Base-by-base conservation (phyloP, 2,329 filamentous ascomycete genomes). In the Clonostachys solani region DNA sequence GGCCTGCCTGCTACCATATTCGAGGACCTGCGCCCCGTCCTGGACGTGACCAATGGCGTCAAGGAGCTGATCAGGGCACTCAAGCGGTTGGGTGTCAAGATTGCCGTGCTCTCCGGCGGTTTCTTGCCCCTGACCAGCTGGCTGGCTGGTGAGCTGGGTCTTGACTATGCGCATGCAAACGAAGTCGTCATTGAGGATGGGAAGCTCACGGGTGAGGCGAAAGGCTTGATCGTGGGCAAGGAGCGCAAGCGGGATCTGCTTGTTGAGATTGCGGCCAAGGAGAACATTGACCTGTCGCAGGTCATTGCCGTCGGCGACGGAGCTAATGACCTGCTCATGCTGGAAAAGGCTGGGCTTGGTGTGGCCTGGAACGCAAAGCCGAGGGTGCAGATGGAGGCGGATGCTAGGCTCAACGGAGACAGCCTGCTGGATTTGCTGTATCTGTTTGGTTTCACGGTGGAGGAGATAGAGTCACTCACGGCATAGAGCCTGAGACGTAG, bases 91-190 rank as follows among this genome's bases (percentile, higher is more conserved):
- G 92, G 92, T 8, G 86, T 88, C 67, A 92, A 89, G 69, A 90
- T 91, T 2, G 94, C 92, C 0, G 92, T 99, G 6, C 70, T 96
- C 33, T 95, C 90, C 34, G 94, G 94, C 41, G 94, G 94, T 0
- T 99, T 99, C 68, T 82, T 89, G 53, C 92, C 92, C 1, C 71
- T 97, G 53, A 95, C 94, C 0, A 78, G 83, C 48, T 97, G 92
- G 89, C 79, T 97, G 35, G 91, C 89, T 15, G 74, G 74, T 38
- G 77, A 89, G 59, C 73, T 99, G 23, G 89, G 89, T 13, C 81
- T 99, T 48, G 89, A 97, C 65, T 84, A 96, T 60, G 91, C 89
- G 0, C 83, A 86, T 62, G 94, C 94, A 38, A 99, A 99, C 65
- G 84, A 92, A 57, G 86, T 92, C 0, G 78, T 84, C 15, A 74